These are phyloP conservation scores for Mesotaenium endlicherianum DNA, from an alignment of 139 green algal species.

Conservation along the genomic window DNA sequence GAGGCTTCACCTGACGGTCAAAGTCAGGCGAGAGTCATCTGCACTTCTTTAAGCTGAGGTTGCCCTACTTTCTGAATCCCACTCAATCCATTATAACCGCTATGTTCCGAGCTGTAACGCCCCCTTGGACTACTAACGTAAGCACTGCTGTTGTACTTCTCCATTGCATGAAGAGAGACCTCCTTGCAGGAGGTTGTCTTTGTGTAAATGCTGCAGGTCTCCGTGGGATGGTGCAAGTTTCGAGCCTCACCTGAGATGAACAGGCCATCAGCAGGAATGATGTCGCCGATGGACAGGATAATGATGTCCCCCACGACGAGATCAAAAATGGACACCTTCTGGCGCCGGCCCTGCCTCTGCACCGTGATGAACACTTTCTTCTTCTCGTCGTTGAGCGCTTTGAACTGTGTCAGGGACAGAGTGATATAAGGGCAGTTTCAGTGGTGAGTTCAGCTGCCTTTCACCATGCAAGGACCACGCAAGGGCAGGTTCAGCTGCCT, in stretches of 20 bases:
- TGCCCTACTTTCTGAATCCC: too few species aligned
- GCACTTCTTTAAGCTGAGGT: too few species aligned
- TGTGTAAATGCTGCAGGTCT: too few species aligned
- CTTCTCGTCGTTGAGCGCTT: slow-evolving; percentile 42
- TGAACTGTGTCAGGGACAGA: slow-evolving; percentile 30
- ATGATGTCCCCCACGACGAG: slow-evolving; percentile 60
- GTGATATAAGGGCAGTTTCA: not conserved
- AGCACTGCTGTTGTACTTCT: too few species aligned
- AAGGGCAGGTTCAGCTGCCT: not conserved
- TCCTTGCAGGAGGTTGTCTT: too few species aligned
- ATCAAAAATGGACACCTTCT: slow-evolving; percentile 59
- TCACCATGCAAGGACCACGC: not conserved
- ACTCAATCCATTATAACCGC: too few species aligned
- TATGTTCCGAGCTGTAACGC: too few species aligned
- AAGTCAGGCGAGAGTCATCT: too few species aligned
- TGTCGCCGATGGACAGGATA: slow-evolving; percentile 48
- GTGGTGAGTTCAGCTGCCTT: not conserved
- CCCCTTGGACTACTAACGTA: too few species aligned
- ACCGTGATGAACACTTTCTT: slow-evolving; percentile 48
- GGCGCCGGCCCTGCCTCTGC: not conserved
- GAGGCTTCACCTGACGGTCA: too few species aligned
- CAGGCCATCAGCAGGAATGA: slow-evolving; percentile 56
- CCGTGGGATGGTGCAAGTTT: not conserved
- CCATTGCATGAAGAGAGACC: too few species aligned
- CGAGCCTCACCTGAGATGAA: slow-evolving; percentile 16